Evolutionary conservation across 495 filamentous ascomycete species (phyloP).

Genomic region (Aspergillus haitiensis): DNA sequence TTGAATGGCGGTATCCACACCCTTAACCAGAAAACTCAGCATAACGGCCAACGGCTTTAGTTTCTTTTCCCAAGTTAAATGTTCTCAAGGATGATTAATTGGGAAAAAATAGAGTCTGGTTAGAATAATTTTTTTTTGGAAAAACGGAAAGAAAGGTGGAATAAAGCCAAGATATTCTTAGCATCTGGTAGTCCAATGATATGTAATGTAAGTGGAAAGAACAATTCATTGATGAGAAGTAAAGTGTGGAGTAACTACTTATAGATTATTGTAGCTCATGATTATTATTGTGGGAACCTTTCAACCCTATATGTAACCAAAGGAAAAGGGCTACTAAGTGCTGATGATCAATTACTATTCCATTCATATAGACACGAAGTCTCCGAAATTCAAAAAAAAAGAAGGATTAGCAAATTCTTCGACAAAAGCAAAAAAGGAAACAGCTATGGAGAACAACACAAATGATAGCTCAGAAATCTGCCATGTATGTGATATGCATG

Average conservation of each 20-base stretch:
- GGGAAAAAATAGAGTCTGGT: background rate
- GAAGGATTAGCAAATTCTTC: background rate
- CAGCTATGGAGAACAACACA: background rate
- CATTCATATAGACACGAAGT: background rate
- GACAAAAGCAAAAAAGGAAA: slow-evolving; percentile 1
- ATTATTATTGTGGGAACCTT: no score
- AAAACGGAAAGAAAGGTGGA: background rate
- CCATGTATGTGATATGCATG: slow-evolving; percentile 3
- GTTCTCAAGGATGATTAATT: background rate
- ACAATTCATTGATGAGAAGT: background rate
- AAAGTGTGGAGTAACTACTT: background rate
- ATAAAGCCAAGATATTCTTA: background rate
- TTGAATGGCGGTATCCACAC: no score
- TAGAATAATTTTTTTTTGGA: background rate
- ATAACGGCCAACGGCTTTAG: no score
- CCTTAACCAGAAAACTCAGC: no score
- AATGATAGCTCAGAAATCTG: slow-evolving; percentile 2
- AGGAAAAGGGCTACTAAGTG: background rate
- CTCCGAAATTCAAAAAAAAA: background rate
- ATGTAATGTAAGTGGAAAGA: slow-evolving; percentile 2
- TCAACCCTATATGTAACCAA: background rate
- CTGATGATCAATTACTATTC: background rate
- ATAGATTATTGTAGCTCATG: no score
- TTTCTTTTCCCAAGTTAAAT: no score
- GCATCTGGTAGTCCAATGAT: background rate